These are phyloP conservation scores for Silene uniflora DNA, from an alignment of 148 eudicot species.

Conservation along the genomic window DNA sequence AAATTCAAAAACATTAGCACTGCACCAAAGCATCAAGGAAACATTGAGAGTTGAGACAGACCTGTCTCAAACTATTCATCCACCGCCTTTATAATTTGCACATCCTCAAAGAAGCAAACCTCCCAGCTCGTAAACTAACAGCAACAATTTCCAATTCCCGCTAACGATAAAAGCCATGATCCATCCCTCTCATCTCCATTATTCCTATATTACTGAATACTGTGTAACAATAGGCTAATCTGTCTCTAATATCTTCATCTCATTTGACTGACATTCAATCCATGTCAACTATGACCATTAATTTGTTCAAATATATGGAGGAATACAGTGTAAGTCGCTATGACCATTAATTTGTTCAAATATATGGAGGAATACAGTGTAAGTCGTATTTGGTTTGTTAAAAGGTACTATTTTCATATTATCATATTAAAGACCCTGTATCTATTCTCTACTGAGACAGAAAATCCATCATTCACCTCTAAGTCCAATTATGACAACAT, in stretches of 20 bases:
- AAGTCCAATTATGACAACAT: too few species aligned
- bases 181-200: neutral
- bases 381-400: neutral
- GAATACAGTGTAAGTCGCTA: neutral
- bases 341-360: neutral
- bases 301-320: neutral
- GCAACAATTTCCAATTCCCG: neutral
- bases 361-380: too few species aligned
- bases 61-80: neutral
- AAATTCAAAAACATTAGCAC: neutral
- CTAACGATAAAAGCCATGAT: neutral
- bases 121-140: neutral
- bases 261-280: neutral
- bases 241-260: neutral
- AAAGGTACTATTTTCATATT: neutral
- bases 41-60: too few species aligned
- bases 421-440: neutral
- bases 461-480: neutral
- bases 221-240: neutral
- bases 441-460: neutral
- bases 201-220: neutral
- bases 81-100: neutral
- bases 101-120: neutral
- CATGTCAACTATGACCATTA: neutral
- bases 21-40: neutral